These are phyloP conservation scores for Gardenia jasminoides DNA, from an alignment of 257 asterid species.

Conservation along the genomic window DNA sequence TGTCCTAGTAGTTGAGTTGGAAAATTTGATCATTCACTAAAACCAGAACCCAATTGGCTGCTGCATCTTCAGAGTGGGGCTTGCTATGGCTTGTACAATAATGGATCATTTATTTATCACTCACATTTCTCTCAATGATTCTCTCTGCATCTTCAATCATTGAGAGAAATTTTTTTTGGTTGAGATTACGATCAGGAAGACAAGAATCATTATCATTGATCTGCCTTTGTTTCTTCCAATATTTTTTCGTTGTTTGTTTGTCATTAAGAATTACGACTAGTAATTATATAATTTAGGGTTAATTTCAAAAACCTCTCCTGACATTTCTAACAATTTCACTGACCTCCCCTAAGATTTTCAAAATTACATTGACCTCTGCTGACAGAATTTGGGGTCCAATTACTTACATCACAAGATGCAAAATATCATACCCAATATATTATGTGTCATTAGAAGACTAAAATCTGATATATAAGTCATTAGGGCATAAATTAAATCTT, in stretches of 20 bases:
- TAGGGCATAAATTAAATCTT: too few species aligned
- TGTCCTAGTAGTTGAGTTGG: neutral
- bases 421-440: too few species aligned
- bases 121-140: neutral
- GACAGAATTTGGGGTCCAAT: too few species aligned
- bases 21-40: neutral
- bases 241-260: neutral
- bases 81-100: neutral
- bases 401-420: too few species aligned
- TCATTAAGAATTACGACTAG: neutral
- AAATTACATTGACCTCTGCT: too few species aligned
- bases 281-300: too few species aligned
- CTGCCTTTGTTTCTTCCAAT: neutral
- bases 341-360: too few species aligned
- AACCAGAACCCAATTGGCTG: neutral
- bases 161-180: too few species aligned
- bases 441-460: too few species aligned
- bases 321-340: too few species aligned
- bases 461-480: too few species aligned
- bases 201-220: neutral
- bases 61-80: neutral
- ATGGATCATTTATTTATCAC: neutral
- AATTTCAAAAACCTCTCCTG: too few species aligned
- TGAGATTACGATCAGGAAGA: neutral
- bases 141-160: neutral